Evolutionary conservation across 345 rosid species (phyloP), one percentile per base, ranked within the genome.

Genomic region (Rhizophora apiculata): DNA sequence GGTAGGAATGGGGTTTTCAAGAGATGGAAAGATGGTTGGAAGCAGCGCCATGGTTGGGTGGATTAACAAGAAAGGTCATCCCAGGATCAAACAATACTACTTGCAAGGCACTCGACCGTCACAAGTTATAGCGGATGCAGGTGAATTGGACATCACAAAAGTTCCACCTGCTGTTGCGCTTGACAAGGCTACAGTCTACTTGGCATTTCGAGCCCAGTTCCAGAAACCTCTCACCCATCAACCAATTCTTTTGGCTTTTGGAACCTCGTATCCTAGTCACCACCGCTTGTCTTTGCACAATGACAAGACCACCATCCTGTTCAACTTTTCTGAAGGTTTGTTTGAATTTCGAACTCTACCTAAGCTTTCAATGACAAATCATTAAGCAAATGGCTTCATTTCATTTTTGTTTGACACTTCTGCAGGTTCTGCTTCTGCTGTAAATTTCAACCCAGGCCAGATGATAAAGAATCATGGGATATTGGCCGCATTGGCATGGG

Each of bases 1-100:
- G 98, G 95, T 89, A 9, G 93, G 97, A 15, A 85, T 94, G 0
- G 98, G 97, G 8, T 94, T 91, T 75, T 94, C 97, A 0, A 87
- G 64, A 75, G 89, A 89, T 34, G 97, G 98, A n/a, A 79, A 75
- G 84, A 94, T 94, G 98, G 80, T 80, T 24, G 98, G 98, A 31
- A 89, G 97, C 1, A 94, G 93, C 65, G 95, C 96, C 8, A 88
- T 91, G 90, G 84, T 88, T 11, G 97, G 98, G 9, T 94, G 96
- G 97, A 77, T 94, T 22, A 87, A 79, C 71, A 87, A 75, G 65
- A 83, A 88, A 76, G 98, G 97, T 62, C 88, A 79, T 11, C 82
- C 95, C 1, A 89, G 77, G 70, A 84, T 94, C 76, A 84, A 88
- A 64, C 96, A 91, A 31, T 94, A 82, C 76, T 91, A 82, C 71